Percentiles rank a stretch among this genome's conserved stretches.
phyloP scores from a whole-genome alignment of 805 yeast genomes.

The Starmerella stigmatis region DNA sequence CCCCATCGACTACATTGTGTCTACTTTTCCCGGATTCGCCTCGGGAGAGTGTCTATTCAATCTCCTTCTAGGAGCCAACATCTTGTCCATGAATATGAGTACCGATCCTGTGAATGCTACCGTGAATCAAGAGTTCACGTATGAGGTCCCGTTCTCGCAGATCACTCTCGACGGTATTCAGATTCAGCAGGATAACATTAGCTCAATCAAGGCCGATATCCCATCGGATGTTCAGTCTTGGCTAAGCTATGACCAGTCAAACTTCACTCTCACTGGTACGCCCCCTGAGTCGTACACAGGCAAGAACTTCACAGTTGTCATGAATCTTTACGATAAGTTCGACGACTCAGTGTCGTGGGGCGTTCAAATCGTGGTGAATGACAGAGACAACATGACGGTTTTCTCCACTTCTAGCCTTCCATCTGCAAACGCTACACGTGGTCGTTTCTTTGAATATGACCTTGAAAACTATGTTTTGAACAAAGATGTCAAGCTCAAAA shows the following conservation, averaged over 20 bases:
- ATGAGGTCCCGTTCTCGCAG: constrained; percentile 50
- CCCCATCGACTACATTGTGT: constrained; percentile 61
- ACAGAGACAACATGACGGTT: constrained; percentile 23
- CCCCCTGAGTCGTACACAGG: constrained; percentile 44
- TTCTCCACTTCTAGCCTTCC: constrained; percentile 41
- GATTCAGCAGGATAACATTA: constrained; percentile 39
- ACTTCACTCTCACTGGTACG: constrained; percentile 58
- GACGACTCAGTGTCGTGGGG: constrained; percentile 29
- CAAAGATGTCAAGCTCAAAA: constrained; percentile 20
- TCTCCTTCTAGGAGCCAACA: constrained; percentile 80
- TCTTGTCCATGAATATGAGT: constrained; percentile 55
- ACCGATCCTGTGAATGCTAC: constrained; percentile 59
- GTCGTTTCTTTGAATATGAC: constrained; percentile 43
- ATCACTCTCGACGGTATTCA: constrained; percentile 53
- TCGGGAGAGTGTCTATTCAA: constrained; percentile 61
- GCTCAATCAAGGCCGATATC: constrained; percentile 41
- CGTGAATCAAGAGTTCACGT: constrained; percentile 43
- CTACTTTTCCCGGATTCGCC: constrained; percentile 65
- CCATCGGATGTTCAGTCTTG: constrained; percentile 48
- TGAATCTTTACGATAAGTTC: constrained; percentile 35
- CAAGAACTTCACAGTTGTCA: constrained; percentile 28
- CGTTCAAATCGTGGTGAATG: constrained; percentile 23
- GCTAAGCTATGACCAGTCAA: constrained; percentile 52
- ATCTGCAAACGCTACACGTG: constrained; percentile 60
- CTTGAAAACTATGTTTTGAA: constrained; percentile 52